Evolutionary conservation across 805 yeast genomes (phyloP).

Genomic region (Torulaspora gathmanii): DNA sequence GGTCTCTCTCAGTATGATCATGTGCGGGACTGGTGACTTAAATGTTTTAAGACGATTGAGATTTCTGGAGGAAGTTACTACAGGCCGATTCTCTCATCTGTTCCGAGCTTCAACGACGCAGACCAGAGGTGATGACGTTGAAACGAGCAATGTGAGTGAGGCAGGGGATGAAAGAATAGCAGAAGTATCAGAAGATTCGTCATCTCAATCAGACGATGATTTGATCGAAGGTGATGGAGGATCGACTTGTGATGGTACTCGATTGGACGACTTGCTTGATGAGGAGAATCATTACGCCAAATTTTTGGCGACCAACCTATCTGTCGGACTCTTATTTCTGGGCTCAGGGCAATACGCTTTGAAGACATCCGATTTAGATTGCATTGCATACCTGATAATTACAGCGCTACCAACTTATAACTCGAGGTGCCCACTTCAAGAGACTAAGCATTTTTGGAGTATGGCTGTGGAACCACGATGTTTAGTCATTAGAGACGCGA

Average conservation of each 20-base stretch:
- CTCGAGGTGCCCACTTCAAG: conserved; percentile 60
- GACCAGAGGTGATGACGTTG: not conserved
- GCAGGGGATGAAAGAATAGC: conserved; percentile 6
- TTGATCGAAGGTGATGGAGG: conserved; percentile 10
- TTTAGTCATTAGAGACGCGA: conserved; percentile 67
- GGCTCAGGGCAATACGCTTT: conserved; percentile 93
- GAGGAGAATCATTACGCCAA: conserved; percentile 52
- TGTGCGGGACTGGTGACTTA: conserved; percentile 91
- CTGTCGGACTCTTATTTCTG: conserved; percentile 80
- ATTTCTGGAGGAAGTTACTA: conserved; percentile 54
- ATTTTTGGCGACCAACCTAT: conserved; percentile 71
- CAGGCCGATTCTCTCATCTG: conserved; percentile 35
- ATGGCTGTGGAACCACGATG: conserved; percentile 77
- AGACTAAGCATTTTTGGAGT: conserved; percentile 87
- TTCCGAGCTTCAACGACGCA: conserved; percentile 8
- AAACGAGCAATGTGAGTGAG: not conserved
- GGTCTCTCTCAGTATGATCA: conserved; percentile 62
- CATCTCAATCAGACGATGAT: not conserved
- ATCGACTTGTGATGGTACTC: conserved; percentile 1
- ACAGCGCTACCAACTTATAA: conserved; percentile 61
- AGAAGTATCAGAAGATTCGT: conserved; percentile 2
- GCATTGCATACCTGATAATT: conserved; percentile 46
- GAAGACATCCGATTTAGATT: conserved; percentile 47
- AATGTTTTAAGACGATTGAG: conserved; percentile 70
- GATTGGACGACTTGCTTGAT: conserved; percentile 26